Conservation (phyloP, 371 early-diverging fungal species). For the Haplosporangium sp. region DNA sequence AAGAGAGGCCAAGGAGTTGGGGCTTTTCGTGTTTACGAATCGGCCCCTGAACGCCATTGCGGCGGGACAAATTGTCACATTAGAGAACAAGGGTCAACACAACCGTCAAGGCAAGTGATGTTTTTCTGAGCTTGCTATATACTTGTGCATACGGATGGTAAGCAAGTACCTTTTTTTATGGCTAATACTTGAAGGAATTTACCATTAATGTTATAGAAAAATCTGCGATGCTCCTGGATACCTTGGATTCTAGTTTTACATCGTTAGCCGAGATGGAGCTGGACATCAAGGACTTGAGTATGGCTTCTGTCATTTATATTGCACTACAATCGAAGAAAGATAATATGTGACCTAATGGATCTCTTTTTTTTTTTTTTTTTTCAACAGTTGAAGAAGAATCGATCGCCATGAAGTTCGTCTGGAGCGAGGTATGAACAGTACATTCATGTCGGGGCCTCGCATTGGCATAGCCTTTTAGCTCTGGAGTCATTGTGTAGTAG, state of each 20-base stretch:
- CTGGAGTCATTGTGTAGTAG: background rate
- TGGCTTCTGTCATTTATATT: conserved; percentile 8
- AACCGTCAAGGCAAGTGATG: conserved; percentile 28
- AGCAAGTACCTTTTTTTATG: no score
- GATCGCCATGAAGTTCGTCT: conserved; percentile 72
- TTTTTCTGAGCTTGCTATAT: no score
- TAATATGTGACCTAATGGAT: no score
- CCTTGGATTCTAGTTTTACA: conserved; percentile 64
- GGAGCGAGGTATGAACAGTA: conserved; percentile 62
- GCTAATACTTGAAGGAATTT: background rate
- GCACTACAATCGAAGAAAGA: no score
- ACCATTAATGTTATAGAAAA: conserved; percentile 12
- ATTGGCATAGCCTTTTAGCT: no score
- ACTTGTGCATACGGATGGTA: background rate
- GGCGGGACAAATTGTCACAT: conserved; percentile 70
- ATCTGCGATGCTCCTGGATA: conserved; percentile 57
- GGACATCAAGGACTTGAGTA: conserved; percentile 71
- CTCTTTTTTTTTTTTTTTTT: background rate
- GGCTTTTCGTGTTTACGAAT: conserved; percentile 75
- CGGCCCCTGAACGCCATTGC: conserved; percentile 81
- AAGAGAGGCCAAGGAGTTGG: conserved; percentile 64
- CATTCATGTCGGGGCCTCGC: no score
- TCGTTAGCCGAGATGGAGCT: conserved; percentile 68
- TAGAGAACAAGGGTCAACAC: conserved; percentile 56
- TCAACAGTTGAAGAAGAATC: conserved; percentile 63